phyloP scores from a whole-genome alignment of 768 basidiomycete species.

The Sarcodon aspratus region DNA sequence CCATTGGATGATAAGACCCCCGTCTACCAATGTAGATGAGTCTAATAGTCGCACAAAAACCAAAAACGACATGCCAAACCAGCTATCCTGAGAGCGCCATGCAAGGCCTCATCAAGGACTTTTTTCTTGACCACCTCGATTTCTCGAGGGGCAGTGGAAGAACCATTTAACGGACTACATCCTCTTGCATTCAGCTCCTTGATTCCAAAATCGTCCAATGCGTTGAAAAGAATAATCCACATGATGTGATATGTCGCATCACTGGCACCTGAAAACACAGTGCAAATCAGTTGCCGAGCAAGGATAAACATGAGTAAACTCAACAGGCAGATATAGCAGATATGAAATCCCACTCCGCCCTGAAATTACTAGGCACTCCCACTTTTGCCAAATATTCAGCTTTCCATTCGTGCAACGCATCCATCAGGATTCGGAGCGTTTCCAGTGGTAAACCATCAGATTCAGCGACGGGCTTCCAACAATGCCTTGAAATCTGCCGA shows the following conservation, averaged over 20 bases:
- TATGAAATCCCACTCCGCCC: slow-evolving; percentile 85
- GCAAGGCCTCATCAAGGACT: slow-evolving; percentile 71
- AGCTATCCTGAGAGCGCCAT: slow-evolving; percentile 79
- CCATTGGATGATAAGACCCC: slow-evolving; percentile 80
- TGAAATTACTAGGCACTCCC: slow-evolving; percentile 80
- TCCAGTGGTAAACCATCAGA: slow-evolving; percentile 68
- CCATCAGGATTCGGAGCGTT: slow-evolving; percentile 43
- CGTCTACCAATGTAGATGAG: slow-evolving; percentile 29
- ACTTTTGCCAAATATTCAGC: slow-evolving; percentile 65
- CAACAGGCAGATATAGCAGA: slow-evolving; percentile 54
- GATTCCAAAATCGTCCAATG: slow-evolving; percentile 78
- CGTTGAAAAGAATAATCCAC: slow-evolving; percentile 79
- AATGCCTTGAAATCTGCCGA: slow-evolving; percentile 66
- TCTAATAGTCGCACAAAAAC: neutral
- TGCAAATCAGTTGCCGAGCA: neutral
- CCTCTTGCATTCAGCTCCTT: slow-evolving; percentile 51
- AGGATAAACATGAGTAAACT: slow-evolving; percentile 9
- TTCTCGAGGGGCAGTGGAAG: slow-evolving; percentile 25
- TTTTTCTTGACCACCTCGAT: slow-evolving; percentile 58
- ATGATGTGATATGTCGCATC: slow-evolving; percentile 88
- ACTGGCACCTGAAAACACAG: slow-evolving; percentile 45
- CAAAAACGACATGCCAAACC: slow-evolving; percentile 50
- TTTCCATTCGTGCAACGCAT: slow-evolving; percentile 58
- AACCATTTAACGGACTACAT: slow-evolving; percentile 22
- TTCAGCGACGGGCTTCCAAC: slow-evolving; percentile 74